These are phyloP conservation scores for Saturnispora zaruensis DNA, from an alignment of 805 yeast genomes.

Conservation along the genomic window DNA sequence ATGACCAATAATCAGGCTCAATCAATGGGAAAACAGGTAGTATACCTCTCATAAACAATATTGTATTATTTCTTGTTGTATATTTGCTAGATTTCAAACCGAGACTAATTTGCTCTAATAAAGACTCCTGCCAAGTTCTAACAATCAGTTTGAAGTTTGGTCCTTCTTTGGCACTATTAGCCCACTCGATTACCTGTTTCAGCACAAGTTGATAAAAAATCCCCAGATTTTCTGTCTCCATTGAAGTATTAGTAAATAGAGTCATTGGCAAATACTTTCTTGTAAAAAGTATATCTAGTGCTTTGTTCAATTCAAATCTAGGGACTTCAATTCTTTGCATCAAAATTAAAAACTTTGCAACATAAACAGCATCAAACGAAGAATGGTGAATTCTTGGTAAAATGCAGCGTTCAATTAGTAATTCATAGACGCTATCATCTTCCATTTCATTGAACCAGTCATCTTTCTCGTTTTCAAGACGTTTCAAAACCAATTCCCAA, in stretches of 20 bases:
- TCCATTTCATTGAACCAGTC: conserved; percentile 37
- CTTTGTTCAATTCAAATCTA: conserved; percentile 31
- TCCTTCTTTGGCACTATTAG: conserved; percentile 28
- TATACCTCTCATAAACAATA: conserved; percentile 57
- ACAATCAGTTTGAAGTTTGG: conserved; percentile 26
- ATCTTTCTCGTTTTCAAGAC: conserved; percentile 24
- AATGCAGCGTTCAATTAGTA: conserved; percentile 52
- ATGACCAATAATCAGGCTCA: conserved; percentile 51
- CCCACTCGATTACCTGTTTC: conserved; percentile 30
- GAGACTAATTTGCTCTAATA: conserved; percentile 36
- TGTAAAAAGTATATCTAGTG: conserved; percentile 41
- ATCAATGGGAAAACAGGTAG: conserved; percentile 58
- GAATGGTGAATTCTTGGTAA: conserved; percentile 74
- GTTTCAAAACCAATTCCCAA: conserved; percentile 23
- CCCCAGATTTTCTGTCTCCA: conserved; percentile 78
- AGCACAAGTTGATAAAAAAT: conserved; percentile 56
- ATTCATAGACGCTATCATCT: background rate
- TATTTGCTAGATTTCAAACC: conserved; percentile 49
- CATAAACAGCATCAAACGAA: conserved; percentile 70
- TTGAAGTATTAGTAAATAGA: conserved; percentile 59
- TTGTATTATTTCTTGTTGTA: conserved; percentile 72
- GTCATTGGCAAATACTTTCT: conserved; percentile 40
- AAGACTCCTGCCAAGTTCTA: conserved; percentile 42
- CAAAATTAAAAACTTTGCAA: conserved; percentile 51
- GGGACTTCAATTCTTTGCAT: conserved; percentile 33